A percentile compares a stretch with the other conserved stretches of the same genome.
phyloP scores from a whole-genome alignment of 495 filamentous ascomycete genomes.

The Aspergillus conjunctus region DNA sequence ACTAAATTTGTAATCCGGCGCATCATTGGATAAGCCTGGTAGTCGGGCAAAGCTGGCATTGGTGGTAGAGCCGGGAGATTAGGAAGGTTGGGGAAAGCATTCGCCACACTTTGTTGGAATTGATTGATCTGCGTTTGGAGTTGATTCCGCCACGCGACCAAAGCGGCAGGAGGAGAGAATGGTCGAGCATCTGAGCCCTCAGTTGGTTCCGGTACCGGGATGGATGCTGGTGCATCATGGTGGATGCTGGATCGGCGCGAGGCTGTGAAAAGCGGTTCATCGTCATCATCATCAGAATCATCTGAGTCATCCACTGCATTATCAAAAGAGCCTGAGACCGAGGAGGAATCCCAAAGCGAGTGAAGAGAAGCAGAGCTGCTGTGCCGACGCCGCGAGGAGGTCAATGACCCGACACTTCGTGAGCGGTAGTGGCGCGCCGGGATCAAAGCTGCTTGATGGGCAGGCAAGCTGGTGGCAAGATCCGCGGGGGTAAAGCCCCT shows the following conservation, averaged over 20 bases:
- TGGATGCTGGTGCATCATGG: constrained; percentile 36
- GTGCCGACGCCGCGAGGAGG: constrained; percentile 57
- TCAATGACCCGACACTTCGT: constrained; percentile 58
- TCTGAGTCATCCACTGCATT: constrained; percentile 53
- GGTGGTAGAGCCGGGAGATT: constrained; percentile 62
- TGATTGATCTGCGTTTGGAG: constrained; percentile 77
- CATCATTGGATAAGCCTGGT: constrained; percentile 72
- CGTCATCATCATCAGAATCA: constrained; percentile 40
- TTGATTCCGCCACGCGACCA: constrained; percentile 75
- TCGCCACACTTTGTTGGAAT: constrained; percentile 70
- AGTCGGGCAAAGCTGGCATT: constrained; percentile 68
- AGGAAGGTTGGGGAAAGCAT: constrained; percentile 70
- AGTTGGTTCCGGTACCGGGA: constrained; percentile 32
- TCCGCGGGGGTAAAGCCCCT: constrained; percentile 74
- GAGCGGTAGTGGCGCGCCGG: constrained; percentile 56
- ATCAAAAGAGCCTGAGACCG: constrained; percentile 46
- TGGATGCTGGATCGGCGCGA: constrained; percentile 48
- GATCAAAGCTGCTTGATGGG: constrained; percentile 56
- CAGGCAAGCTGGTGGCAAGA: constrained; percentile 64
- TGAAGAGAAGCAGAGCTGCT: constrained; percentile 67
- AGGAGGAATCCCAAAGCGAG: constrained; percentile 62
- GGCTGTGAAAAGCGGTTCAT: constrained; percentile 46
- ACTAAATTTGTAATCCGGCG: constrained; percentile 75
- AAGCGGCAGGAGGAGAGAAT: constrained; percentile 61
- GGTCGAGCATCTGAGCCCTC: constrained; percentile 35